Evolutionary conservation across 768 basidiomycete species (phyloP).

Genomic region (Phlegmacium glaucopus): DNA sequence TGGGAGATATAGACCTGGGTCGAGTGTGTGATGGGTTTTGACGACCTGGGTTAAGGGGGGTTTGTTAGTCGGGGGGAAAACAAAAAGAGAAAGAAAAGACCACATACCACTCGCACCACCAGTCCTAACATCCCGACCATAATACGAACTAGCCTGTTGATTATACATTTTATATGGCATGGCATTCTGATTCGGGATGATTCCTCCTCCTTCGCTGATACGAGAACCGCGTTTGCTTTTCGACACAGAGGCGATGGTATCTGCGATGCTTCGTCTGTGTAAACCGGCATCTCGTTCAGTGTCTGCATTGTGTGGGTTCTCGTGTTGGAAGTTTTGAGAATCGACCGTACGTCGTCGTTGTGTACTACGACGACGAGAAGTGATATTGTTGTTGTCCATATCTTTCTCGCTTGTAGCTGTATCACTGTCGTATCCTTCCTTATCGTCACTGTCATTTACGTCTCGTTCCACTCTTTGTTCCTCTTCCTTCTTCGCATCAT

Average conservation of each 20-base stretch:
- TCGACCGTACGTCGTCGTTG: too few relatives aligned
- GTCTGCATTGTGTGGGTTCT: too few relatives aligned
- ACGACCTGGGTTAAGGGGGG: background rate
- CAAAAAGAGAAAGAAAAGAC: background rate
- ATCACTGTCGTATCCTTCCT: background rate
- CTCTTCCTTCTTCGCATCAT: background rate
- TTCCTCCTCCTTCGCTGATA: constrained; percentile 2
- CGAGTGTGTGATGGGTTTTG: too few relatives aligned
- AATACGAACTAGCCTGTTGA: constrained; percentile 11
- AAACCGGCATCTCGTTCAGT: too few relatives aligned
- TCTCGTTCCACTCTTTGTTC: too few relatives aligned
- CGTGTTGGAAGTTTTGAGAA: too few relatives aligned
- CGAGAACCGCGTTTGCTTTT: background rate
- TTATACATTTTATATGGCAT: constrained; percentile 21
- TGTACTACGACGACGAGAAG: background rate
- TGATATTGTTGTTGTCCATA: background rate
- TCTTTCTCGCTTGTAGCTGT: constrained; percentile 2
- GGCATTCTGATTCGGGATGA: constrained; percentile 16
- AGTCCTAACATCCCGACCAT: constrained; percentile 8
- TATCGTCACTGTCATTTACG: background rate
- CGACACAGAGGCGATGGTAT: background rate
- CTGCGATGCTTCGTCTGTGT: background rate
- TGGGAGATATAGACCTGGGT: background rate
- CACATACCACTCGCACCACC: constrained; percentile 1
- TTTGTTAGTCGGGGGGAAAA: background rate